These are phyloP conservation scores for Lentinula detonsa DNA, from an alignment of 768 basidiomycete species.

Conservation along the genomic window DNA sequence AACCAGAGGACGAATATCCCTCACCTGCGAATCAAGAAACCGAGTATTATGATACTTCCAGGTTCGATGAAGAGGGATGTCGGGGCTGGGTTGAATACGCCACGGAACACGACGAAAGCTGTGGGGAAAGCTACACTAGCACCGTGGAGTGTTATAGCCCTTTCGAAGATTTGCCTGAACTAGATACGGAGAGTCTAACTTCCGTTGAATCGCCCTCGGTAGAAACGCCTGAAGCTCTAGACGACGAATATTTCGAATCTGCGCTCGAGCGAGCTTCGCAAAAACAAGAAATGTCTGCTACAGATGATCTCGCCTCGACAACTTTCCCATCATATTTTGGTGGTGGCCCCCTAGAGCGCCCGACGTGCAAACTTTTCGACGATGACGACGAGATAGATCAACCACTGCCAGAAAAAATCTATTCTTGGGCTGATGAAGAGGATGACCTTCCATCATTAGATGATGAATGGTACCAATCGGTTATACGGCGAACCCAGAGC, in stretches of 20 bases:
- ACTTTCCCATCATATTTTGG: neutral
- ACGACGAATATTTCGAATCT: neutral
- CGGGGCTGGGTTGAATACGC: neutral
- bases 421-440: constrained; percentile 23
- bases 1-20: neutral
- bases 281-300: neutral
- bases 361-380: constrained; percentile 4
- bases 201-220: neutral
- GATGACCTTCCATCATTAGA: constrained; percentile 36
- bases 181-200: constrained; percentile 1
- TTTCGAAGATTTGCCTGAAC: neutral
- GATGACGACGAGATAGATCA: constrained; percentile 6
- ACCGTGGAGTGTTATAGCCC: neutral
- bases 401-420: neutral
- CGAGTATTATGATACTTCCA: constrained; percentile 1
- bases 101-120: neutral
- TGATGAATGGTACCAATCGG: constrained; percentile 29
- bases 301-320: neutral
- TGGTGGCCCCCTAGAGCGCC: neutral
- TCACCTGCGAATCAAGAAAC: neutral
- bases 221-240: neutral
- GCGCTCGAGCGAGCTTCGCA: neutral
- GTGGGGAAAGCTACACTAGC: neutral
- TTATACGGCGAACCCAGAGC: constrained; percentile 9
- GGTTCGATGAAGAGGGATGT: neutral